Percentiles rank a stretch among this genome's conserved stretches.
phyloP scores from a whole-genome alignment of 495 filamentous ascomycete genomes.

The Hypoxylon fuscum region DNA sequence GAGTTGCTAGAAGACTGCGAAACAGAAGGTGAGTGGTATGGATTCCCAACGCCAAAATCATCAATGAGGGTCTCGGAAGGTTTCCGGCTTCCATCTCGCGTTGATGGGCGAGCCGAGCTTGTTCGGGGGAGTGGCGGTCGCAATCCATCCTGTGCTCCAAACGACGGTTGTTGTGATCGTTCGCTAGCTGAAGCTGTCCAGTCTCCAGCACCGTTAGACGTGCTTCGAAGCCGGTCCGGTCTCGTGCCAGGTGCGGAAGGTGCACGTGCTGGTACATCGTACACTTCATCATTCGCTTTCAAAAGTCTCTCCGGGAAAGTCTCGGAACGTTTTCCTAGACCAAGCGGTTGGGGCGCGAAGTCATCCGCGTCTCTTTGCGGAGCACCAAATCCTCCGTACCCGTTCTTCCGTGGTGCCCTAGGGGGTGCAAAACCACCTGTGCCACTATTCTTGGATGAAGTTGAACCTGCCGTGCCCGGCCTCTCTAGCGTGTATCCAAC shows the following conservation, averaged over 20 bases:
- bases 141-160: conserved; percentile 56
- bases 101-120: conserved; percentile 53
- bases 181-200: conserved; percentile 39
- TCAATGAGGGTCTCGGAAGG: conserved; percentile 57
- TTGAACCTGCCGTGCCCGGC: conserved; percentile 55
- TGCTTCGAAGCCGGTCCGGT: conserved; percentile 47
- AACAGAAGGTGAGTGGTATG: conserved; percentile 69
- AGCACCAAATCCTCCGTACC: conserved; percentile 60
- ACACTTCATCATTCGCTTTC: conserved; percentile 44
- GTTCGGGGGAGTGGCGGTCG: conserved; percentile 60
- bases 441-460: conserved; percentile 49
- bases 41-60: conserved; percentile 62
- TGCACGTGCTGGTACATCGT: conserved; percentile 52
- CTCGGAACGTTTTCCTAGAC: conserved; percentile 58
- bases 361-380: conserved; percentile 45
- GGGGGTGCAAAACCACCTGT: conserved; percentile 48
- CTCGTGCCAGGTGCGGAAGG: conserved; percentile 56
- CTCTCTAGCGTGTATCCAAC: conserved; percentile 42
- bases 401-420: conserved; percentile 55
- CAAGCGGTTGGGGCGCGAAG: conserved; percentile 47
- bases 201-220: conserved; percentile 39
- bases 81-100: conserved; percentile 32
- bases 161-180: conserved; percentile 52
- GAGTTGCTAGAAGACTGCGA: conserved; percentile 78
- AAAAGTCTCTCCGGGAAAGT: conserved; percentile 69